Percentiles rank a stretch among this genome's conserved stretches.
Evolutionary conservation across 129 eudicot genomes (phyloP).

Genomic region (Scalesia atractyloides): DNA sequence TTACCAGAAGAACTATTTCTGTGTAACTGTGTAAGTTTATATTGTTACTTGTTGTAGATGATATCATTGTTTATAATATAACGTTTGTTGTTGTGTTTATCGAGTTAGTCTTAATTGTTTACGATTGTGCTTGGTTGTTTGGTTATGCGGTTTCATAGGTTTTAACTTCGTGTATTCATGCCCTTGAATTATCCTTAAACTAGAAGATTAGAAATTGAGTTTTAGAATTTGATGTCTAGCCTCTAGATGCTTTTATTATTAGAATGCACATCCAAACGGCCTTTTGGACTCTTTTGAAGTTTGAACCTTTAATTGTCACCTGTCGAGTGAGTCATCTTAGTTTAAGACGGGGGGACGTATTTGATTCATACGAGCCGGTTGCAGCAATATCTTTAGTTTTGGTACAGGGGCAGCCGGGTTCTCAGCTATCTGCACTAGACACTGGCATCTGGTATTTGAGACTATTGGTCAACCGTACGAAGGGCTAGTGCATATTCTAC

Average conservation of each 20-base stretch:
- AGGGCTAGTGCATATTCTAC: too few species aligned
- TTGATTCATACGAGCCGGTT: too few species aligned
- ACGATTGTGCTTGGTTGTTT: neutral
- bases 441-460: too few species aligned
- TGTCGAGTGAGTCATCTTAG: neutral
- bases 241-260: neutral
- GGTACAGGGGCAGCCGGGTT: too few species aligned
- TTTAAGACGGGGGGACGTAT: too few species aligned
- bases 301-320: neutral
- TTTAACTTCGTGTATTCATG: neutral
- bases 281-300: neutral
- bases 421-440: too few species aligned
- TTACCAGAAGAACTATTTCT: slow-evolving; percentile 34
- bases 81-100: neutral
- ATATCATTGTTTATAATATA: slow-evolving; percentile 4
- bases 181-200: neutral
- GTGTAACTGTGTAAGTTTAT: too few species aligned
- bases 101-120: neutral
- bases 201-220: neutral
- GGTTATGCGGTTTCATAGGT: neutral
- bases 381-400: too few species aligned
- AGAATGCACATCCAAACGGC: neutral
- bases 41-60: neutral
- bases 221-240: neutral
- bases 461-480: too few species aligned